Evolutionary conservation across 2,329 filamentous ascomycete species (phyloP), one percentile per base, ranked within the genome.

Genomic region (Penicillium sp.): DNA sequence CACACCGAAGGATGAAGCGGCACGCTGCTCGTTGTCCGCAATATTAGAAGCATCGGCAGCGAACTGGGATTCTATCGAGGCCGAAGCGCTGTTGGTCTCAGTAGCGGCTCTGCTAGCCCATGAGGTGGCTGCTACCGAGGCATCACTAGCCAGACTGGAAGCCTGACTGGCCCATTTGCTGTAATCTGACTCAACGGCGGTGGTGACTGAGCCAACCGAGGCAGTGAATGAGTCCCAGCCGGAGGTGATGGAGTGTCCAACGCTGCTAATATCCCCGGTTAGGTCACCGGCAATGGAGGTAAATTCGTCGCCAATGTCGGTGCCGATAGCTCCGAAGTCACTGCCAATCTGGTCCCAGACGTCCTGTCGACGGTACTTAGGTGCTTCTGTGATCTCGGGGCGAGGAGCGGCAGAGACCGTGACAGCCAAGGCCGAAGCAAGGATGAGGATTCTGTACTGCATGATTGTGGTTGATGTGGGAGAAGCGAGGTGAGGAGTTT

Each of bases 341-440:
- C 48, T 52, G 33, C 57, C 57, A 30, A 59, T 42, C 14, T 56
- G 24, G 47, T 26, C 42, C 52, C 52, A 56, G 38, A 55, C 8
- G 48, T 56, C 28, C n/a, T 47, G 47, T 42, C 53, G 57, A 38
- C 35, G 48, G 18, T 30, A 23, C 30, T 46, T 16, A 5, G 57
- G 57, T 21, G 57, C 42, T 40, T 47, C 47, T 26, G 57, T 59
- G 47, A 59, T 59, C 33, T 59, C 52, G n/a, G 57, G 57, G 11
- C 52, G 52, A 47, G 57, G 57, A 30, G 18, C 42, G 12, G 57
- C 57, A 40, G 40, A 28, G 42, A 47, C 57, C 16, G 57, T 52
- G 45, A 52, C 52, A 24, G 48, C 21, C 14, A 59, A 20, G 21
- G 55, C 43, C 20, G 57, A 53, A 30, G 52, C 47, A 40, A 49